Base-by-base conservation (phyloP, 139 green algal species). In the Pseudopediastrum boryanum region DNA sequence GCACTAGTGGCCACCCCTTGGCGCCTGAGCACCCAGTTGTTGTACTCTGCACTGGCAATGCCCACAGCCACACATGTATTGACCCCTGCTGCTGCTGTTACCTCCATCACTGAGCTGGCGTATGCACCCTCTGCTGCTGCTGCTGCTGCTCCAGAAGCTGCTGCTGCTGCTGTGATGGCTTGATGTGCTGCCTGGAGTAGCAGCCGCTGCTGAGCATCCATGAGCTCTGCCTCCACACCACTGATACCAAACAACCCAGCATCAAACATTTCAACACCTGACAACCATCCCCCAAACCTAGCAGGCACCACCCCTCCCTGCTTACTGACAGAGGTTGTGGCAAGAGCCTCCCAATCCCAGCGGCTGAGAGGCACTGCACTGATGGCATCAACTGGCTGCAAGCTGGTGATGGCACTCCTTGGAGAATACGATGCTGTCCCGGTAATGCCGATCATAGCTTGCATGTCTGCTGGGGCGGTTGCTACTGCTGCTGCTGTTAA, bases 141-240 rank as follows among this genome's bases (percentile, higher is more conserved):
- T 43, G 39, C 25, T 44, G 54, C 52, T 38, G 25, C 58, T 35
- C 16, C 43, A 39, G 16, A 27, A 12, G 38, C 66, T 29, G 54
- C 61, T 1, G 25, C 42, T 0, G 48, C 33, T 41, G 73, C 23
- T 33, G 52, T 38, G 27, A 91, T 69, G 12, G 78, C 67, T 44
- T 88, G 80, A 21, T 56, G 48, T 0, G 85, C 41, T 3, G 52
- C 39, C 80, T 93, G 80, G 35, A 95, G 75, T 51, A 95, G 84
- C 81, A 96, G 64, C 8, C 92, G 79, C 80, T 98, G 94, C 86
- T 98, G 94, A 0, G 90, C 83, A 71, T 98, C 94, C 87, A 97
- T 95, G 4, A 95, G 84, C 52, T 84, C 25, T 0, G 91, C 94
- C 75, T 98, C 94, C 9, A 82, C 54, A 4, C 61, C 58, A 7